Evolutionary conservation across 768 basidiomycete genomes (phyloP).

Genomic region (Termitomyces sp.): DNA sequence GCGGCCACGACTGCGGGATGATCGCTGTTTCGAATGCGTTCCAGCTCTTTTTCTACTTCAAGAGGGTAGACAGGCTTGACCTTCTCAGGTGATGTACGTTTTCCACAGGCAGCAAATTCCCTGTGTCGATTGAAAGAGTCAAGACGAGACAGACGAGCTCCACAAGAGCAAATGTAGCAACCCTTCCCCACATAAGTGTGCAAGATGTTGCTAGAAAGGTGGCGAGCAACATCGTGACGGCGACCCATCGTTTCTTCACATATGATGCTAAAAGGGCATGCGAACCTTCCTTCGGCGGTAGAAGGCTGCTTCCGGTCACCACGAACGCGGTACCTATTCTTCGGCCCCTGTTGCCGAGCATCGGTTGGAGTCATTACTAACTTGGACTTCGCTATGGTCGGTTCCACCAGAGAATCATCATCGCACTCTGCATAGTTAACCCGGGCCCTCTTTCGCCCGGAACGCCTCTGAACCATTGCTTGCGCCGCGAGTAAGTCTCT

Average conservation of each 20-base stretch:
- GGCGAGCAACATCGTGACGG: not conserved
- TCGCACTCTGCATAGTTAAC: too few relatives aligned
- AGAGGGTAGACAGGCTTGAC: not conserved
- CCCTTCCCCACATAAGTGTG: not conserved
- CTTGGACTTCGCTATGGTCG: too few relatives aligned
- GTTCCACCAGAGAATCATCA: too few relatives aligned
- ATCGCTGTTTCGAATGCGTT: not conserved
- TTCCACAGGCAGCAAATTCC: not conserved
- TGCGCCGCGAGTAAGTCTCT: too few relatives aligned
- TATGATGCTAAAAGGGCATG: not conserved
- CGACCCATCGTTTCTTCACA: not conserved
- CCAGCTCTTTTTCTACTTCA: not conserved
- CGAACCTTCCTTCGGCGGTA: not conserved
- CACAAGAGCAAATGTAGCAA: not conserved
- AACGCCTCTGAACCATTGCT: too few relatives aligned
- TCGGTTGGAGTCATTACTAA: too few relatives aligned
- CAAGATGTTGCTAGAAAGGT: not conserved
- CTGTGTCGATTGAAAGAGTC: not conserved
- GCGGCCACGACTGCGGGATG: not conserved
- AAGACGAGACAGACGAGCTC: not conserved
- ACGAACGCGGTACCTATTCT: too few relatives aligned
- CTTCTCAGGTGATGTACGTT: not conserved
- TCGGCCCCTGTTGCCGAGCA: too few relatives aligned
- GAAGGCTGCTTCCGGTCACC: not conserved
- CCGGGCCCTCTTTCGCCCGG: too few relatives aligned